Base-by-base conservation (phyloP, 2,329 filamentous ascomycete species). In the Aspergillus sclerotialis region DNA sequence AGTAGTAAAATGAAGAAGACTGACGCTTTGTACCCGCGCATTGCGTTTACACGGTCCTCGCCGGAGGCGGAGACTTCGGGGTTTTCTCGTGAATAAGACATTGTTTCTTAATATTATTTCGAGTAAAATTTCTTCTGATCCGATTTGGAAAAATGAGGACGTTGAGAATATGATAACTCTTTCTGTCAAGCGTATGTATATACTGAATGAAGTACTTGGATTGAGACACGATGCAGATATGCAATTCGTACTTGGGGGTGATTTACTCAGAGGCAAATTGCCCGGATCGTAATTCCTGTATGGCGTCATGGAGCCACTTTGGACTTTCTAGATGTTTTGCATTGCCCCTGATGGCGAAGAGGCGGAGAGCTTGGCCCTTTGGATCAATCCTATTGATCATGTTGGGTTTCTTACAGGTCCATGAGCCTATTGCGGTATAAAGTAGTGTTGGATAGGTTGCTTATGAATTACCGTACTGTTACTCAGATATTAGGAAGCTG, bases 11-110 rank as follows among this genome's bases (percentile, higher is more conserved):
- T 7, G 7, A 23, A 18, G 13, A 8, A 15, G 15, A 28, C 44
- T 40, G n/a, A 49, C 44, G 38, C 40, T 28, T 42, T 40, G 36
- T 49, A 49, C 7, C 44, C 40, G 15, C 42, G 46, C 37, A 43
- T 45, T 14, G 38, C 38, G 27, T 39, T 49, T 3, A 46, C 14
- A 19, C 35, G 30, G 9, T 47, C 46, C 30, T 49, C 46, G 7
- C 31, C 29, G n/a, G 42, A 40, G 30, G 32, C 31, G 13, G 32
- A 21, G 15, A 40, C 18, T 19, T 46, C 36, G 27, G 35, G 35
- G 14, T 37, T 32, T 27, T 43, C 37, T 7, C 35, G 16, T 1
- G 38, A 28, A 32, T 31, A 25, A 10, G 42, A 40, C 44, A 46
- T 46, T 4, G 17, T 36, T 12, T 4, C 13, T 28, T 21, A 7